phyloP scores from a whole-genome alignment of 495 filamentous ascomycete species.

The Pyrenula aspistea region DNA sequence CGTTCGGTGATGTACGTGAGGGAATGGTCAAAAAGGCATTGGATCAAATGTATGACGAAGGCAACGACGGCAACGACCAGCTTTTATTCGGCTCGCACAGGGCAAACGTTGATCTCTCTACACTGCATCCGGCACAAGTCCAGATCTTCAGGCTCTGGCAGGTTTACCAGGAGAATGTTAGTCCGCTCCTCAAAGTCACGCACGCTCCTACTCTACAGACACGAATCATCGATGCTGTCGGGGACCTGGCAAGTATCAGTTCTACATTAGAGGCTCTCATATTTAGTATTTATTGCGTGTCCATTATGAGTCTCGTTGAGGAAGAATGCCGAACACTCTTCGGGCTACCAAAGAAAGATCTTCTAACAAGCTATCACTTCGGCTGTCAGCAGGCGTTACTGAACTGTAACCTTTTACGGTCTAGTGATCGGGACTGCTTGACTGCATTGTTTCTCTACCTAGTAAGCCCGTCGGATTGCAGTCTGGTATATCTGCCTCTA shows the following conservation, averaged over 20 bases:
- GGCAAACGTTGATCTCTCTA: slow-evolving; percentile 28
- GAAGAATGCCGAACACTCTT: slow-evolving; percentile 31
- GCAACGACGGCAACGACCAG: slow-evolving; percentile 26
- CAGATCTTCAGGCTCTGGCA: slow-evolving; percentile 36
- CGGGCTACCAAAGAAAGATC: slow-evolving; percentile 26
- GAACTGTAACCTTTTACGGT: slow-evolving; percentile 30
- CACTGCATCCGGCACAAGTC: slow-evolving; percentile 30
- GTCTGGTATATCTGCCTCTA: slow-evolving; percentile 4
- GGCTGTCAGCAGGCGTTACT: slow-evolving; percentile 43
- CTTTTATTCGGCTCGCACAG: slow-evolving; percentile 36
- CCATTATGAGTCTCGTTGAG: slow-evolving; percentile 28
- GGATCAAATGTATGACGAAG: slow-evolving; percentile 23
- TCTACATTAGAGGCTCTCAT: slow-evolving; percentile 22
- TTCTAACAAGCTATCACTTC: slow-evolving; percentile 34
- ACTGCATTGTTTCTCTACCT: slow-evolving; percentile 50
- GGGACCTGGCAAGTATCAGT: slow-evolving; percentile 4
- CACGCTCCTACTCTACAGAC: slow-evolving; percentile 37
- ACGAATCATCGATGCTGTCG: slow-evolving; percentile 25
- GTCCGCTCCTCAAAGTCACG: slow-evolving; percentile 40
- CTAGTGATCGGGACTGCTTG: slow-evolving; percentile 39
- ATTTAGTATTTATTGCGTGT: slow-evolving; percentile 45
- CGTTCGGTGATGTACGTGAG: slow-evolving; percentile 18
- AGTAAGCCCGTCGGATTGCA: slow-evolving; percentile 22
- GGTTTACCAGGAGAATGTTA: slow-evolving; percentile 35
- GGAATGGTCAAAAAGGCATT: slow-evolving; percentile 26